These are phyloP conservation scores for Gaeumannomyces sp. DNA, from an alignment of 2,329 filamentous ascomycete genomes.

Conservation along the genomic window DNA sequence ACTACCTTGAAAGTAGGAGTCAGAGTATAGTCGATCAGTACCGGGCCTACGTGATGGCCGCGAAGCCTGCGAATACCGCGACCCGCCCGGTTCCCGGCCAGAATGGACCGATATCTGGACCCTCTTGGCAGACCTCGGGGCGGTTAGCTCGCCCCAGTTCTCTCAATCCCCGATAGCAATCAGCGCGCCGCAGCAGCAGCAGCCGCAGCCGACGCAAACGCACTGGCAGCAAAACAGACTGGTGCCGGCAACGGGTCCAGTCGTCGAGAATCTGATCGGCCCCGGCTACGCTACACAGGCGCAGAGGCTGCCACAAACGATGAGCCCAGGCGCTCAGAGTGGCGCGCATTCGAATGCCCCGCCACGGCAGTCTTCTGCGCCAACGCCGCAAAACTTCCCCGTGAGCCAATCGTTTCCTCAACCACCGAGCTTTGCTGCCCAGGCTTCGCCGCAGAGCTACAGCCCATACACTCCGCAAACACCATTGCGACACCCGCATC, in stretches of 20 bases:
- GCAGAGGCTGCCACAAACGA: neutral
- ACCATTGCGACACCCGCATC: constrained; percentile 4
- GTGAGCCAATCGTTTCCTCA: neutral
- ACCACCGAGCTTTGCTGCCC: neutral
- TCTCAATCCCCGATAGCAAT: neutral
- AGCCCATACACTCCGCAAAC: constrained; percentile 4
- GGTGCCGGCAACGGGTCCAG: no score
- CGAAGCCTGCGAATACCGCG: constrained; percentile 11
- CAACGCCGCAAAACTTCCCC: neutral
- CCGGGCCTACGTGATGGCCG: neutral
- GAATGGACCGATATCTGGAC: neutral
- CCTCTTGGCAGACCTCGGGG: neutral
- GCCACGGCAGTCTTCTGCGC: neutral
- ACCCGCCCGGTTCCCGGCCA: constrained; percentile 3
- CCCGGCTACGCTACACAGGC: neutral
- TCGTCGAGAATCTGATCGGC: no score
- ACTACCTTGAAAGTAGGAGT: neutral
- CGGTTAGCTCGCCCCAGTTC: neutral
- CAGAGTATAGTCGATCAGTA: neutral
- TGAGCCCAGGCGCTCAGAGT: no score
- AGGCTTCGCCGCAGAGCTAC: neutral
- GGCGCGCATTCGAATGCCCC: no score
- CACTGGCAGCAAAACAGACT: neutral
- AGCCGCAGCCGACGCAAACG: neutral
- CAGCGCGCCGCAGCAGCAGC: neutral